phyloP scores from a whole-genome alignment of 2,329 filamentous ascomycete genomes.

The Fusarium foetens region DNA sequence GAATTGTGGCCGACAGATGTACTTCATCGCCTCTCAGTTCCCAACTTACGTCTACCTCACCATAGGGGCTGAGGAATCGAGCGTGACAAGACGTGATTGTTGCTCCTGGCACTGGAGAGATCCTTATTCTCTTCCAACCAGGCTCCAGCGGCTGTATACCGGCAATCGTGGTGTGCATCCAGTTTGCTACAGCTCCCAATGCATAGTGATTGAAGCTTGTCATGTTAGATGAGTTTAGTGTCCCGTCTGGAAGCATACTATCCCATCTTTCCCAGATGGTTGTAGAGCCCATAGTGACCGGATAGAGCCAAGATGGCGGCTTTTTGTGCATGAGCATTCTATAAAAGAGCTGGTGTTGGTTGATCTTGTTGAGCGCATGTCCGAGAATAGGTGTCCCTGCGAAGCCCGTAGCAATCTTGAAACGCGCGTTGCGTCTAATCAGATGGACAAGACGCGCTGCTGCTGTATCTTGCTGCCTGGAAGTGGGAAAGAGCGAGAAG shows the following conservation, averaged over 20 bases:
- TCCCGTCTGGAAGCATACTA: not conserved
- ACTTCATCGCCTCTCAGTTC: not conserved
- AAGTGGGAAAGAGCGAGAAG: not conserved
- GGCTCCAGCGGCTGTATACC: not conserved
- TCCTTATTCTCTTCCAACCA: not conserved
- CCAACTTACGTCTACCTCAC: not conserved
- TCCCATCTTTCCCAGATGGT: not conserved
- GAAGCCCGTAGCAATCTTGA: not conserved
- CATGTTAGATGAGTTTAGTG: not conserved
- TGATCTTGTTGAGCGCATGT: not conserved
- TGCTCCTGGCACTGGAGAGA: not conserved
- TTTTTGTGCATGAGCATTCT: not conserved
- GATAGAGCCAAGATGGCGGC: not conserved
- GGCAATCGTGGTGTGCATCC: not conserved
- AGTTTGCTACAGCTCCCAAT: not conserved
- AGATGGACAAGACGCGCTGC: not conserved
- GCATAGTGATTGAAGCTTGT: not conserved
- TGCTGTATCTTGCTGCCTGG: not conserved
- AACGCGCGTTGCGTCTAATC: not conserved
- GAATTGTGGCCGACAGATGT: not conserved
- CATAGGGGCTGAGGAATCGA: not conserved
- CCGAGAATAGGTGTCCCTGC: not conserved
- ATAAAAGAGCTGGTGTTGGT: not conserved
- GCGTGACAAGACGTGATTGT: not conserved
- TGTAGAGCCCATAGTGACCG: not conserved